Percentiles rank a stretch among this genome's conserved stretches.
These are phyloP conservation scores for Gynochthodes officinalis DNA, from an alignment of 257 asterid genomes.

Conservation along the genomic window DNA sequence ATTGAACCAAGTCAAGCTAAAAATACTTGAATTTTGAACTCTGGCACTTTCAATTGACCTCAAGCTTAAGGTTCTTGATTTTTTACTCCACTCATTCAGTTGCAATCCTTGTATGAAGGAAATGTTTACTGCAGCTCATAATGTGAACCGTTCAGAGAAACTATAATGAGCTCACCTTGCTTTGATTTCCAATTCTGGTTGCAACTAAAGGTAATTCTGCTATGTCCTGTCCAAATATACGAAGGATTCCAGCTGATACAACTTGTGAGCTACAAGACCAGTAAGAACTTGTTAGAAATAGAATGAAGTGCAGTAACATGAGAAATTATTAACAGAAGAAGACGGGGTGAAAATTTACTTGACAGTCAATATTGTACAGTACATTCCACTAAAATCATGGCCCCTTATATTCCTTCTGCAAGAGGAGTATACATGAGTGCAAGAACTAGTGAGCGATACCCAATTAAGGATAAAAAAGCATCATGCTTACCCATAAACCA, in stretches of 20 bases:
- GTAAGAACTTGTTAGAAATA: slow-evolving; percentile 18
- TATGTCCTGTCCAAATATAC: slow-evolving; percentile 84
- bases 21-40: neutral
- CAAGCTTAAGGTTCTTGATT: neutral
- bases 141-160: neutral
- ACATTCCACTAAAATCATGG: slow-evolving; percentile 94
- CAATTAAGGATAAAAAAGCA: slow-evolving; percentile 10
- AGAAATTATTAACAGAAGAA: neutral
- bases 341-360: slow-evolving; percentile 40
- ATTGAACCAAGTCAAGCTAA: neutral
- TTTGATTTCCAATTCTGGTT: slow-evolving; percentile 66
- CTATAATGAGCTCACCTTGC: slow-evolving; percentile 55
- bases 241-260: slow-evolving; percentile 87
- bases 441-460: neutral
- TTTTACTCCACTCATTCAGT: neutral
- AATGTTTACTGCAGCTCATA: neutral
- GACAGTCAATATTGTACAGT: slow-evolving; percentile 84
- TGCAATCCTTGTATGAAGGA: neutral
- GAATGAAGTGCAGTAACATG: neutral
- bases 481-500: slow-evolving; percentile 84
- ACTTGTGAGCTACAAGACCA: slow-evolving; percentile 76
- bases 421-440: slow-evolving; percentile 11
- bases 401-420: slow-evolving; percentile 94
- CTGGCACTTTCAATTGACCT: neutral
- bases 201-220: slow-evolving; percentile 99